Conservation (phyloP, 2,329 filamentous ascomycete species). For the Colletotrichum melonis region DNA sequence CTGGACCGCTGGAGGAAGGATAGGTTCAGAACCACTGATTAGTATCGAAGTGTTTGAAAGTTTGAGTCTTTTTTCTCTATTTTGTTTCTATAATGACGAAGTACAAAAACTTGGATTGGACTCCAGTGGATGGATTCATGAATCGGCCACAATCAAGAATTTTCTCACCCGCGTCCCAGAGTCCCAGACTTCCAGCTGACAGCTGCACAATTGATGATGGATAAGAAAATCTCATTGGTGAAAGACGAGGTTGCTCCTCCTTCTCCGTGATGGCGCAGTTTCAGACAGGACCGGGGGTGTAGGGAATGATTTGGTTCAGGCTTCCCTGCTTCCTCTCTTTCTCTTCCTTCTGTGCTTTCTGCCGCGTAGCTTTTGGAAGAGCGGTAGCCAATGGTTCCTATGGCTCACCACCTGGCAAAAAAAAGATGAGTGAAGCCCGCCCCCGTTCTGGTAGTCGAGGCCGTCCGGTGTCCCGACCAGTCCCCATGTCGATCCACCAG, state of each 20-base stretch:
- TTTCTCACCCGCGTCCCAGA: neutral
- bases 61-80: neutral
- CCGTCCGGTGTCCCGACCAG: neutral
- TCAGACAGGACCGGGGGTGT: slow-evolving; percentile 25
- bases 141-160: slow-evolving; percentile 1
- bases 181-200: neutral
- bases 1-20: neutral
- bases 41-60: neutral
- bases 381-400: slow-evolving; percentile 17
- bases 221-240: neutral
- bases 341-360: neutral
- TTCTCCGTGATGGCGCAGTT: slow-evolving; percentile 32
- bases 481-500: slow-evolving; percentile 9
- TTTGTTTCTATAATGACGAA: neutral
- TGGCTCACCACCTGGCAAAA: neutral
- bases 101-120: neutral
- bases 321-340: neutral
- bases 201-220: neutral
- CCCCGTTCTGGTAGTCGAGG: slow-evolving; percentile 11
- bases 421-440: slow-evolving; percentile 3
- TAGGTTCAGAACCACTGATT: neutral
- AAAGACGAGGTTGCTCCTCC: slow-evolving; percentile 5
- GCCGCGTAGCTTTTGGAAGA: neutral
- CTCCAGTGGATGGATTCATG: neutral
- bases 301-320: slow-evolving; percentile 17